A percentile compares a stretch with the other conserved stretches of the same genome.
Evolutionary conservation across 176 grass and related monocot species (phyloP).

Genomic region (Alloteropsis semialata): DNA sequence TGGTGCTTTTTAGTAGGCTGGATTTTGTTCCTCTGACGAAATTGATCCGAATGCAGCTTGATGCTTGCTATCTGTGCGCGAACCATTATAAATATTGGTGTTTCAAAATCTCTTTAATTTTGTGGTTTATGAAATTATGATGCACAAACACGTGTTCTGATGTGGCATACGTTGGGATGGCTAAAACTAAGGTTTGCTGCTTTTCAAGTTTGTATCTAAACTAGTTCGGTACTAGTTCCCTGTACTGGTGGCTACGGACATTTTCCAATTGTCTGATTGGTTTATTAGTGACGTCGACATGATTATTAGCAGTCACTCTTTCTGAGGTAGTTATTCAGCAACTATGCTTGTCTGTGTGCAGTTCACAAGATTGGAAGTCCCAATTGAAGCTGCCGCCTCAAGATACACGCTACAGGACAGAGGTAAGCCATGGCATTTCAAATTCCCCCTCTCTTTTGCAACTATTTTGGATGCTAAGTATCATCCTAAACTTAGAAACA

Average conservation of each 20-base stretch:
- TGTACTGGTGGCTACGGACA: not conserved
- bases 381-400: slow-evolving; percentile 73
- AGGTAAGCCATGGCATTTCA: slow-evolving; percentile 52
- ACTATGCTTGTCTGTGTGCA: slow-evolving; percentile 41
- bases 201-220: slow-evolving; percentile 4
- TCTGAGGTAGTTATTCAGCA: slow-evolving; percentile 9
- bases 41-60: slow-evolving; percentile 18
- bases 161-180: not conserved
- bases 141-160: not conserved
- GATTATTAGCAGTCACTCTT: not conserved
- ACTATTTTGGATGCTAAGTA: not conserved
- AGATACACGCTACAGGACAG: slow-evolving; percentile 87
- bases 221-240: not conserved
- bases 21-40: not conserved
- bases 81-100: not conserved
- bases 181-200: slow-evolving; percentile 11
- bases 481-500: not conserved
- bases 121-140: not conserved
- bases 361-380: slow-evolving; percentile 89
- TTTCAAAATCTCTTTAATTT: not conserved
- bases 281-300: not conserved
- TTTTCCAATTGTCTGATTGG: not conserved
- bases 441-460: not conserved
- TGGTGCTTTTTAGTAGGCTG: not conserved
- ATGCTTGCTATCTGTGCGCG: not conserved